Percentiles rank a stretch among this genome's conserved stretches.
These are phyloP conservation scores for Chaetomiaceae sp. DNA, from an alignment of 2,329 filamentous ascomycete species.

Conservation along the genomic window DNA sequence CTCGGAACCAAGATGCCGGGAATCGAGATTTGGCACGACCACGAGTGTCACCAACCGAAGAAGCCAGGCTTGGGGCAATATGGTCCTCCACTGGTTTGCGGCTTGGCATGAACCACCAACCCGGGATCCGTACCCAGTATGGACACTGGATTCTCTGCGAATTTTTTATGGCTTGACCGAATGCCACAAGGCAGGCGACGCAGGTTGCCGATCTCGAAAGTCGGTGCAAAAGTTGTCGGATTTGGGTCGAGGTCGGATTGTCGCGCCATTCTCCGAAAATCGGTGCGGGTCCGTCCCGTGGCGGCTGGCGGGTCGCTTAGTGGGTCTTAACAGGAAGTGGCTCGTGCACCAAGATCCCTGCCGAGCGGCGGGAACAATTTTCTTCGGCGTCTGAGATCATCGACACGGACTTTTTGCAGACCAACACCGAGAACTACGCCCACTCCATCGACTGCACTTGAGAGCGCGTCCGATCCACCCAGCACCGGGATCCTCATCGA, in stretches of 20 bases:
- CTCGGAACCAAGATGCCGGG: neutral
- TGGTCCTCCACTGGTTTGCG: too few species aligned
- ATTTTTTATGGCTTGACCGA: too few species aligned
- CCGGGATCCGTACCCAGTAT: too few species aligned
- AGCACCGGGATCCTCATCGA: neutral
- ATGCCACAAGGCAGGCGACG: too few species aligned
- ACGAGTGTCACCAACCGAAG: too few species aligned
- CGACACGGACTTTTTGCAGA: slow-evolving; percentile 13
- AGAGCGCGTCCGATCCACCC: neutral
- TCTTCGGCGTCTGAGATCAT: slow-evolving; percentile 25
- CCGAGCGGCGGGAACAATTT: slow-evolving; percentile 23
- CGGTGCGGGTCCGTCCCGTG: neutral
- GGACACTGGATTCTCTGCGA: too few species aligned
- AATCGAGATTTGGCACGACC: neutral
- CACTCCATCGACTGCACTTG: slow-evolving; percentile 10
- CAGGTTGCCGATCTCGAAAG: too few species aligned
- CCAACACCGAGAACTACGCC: slow-evolving; percentile 12
- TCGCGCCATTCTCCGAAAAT: neutral
- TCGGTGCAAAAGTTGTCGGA: too few species aligned
- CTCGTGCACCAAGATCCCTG: slow-evolving; percentile 17
- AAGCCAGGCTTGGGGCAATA: too few species aligned
- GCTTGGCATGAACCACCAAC: too few species aligned
- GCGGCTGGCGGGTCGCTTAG: neutral
- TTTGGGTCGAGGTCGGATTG: too few species aligned
- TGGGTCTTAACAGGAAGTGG: neutral